Conservation (phyloP, 2,329 filamentous ascomycete species). For the Pseudogymnoascus sp. region DNA sequence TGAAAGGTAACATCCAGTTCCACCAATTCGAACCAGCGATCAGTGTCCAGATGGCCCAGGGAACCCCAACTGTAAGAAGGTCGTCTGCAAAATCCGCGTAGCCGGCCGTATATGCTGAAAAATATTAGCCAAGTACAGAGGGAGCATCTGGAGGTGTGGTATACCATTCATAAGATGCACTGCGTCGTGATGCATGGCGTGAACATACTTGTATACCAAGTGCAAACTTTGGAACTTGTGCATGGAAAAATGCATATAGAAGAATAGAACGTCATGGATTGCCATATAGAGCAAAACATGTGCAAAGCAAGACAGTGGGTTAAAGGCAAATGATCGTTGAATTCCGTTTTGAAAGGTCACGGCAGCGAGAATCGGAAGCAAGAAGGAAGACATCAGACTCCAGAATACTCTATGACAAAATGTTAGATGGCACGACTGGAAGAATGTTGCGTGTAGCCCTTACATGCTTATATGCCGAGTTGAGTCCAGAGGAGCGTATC, state of each 20-base stretch:
- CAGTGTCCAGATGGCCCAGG: not conserved
- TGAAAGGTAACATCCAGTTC: not conserved
- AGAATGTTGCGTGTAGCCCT: not conserved
- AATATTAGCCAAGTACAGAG: not conserved
- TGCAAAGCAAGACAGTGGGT: not conserved
- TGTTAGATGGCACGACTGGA: not conserved
- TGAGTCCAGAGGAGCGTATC: not conserved
- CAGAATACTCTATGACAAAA: not conserved
- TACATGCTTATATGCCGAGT: not conserved
- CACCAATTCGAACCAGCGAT: not conserved
- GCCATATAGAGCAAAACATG: not conserved
- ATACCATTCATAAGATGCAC: not conserved
- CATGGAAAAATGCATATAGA: not conserved
- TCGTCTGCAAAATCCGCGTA: not conserved
- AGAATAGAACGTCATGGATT: not conserved
- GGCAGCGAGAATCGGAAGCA: not conserved
- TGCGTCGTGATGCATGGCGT: not conserved
- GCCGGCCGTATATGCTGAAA: not conserved
- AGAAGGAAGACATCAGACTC: not conserved
- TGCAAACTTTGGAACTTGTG: not conserved
- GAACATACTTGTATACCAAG: not conserved
- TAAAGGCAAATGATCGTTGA: not conserved
- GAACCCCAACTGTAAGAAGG: not conserved
- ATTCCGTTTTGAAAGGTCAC: not conserved
- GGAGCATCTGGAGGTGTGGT: not conserved